Evolutionary conservation across 257 asterid genomes (phyloP).

Genomic region (Ajuga chamaepitys): DNA sequence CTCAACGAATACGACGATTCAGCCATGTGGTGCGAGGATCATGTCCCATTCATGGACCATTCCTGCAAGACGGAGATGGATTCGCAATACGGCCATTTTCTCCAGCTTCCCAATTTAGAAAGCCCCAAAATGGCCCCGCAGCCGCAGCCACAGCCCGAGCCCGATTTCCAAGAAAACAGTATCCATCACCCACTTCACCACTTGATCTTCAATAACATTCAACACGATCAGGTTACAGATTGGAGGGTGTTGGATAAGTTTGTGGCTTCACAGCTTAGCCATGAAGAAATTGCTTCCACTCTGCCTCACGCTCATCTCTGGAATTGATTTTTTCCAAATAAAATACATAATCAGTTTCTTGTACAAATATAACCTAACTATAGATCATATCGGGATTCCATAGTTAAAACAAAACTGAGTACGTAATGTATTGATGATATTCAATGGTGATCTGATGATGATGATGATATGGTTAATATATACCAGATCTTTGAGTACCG

Average conservation of each 20-base stretch:
- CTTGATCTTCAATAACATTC: conserved; percentile 11
- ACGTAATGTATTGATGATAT: too few relatives aligned
- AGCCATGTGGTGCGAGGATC: conserved; percentile 82
- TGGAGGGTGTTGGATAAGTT: conserved; percentile 85
- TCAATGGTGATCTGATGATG: too few relatives aligned
- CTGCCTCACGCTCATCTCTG: too few relatives aligned
- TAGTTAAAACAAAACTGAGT: too few relatives aligned
- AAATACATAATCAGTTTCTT: too few relatives aligned
- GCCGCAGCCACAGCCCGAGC: conserved; percentile 22
- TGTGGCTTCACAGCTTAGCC: conserved; percentile 85
- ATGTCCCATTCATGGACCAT: conserved; percentile 50
- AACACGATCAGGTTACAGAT: conserved; percentile 54
- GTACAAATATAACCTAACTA: too few relatives aligned
- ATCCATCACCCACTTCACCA: conserved; percentile 27
- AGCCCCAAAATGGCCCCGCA: conserved; percentile 45
- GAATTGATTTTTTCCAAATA: too few relatives aligned
- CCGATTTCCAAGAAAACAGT: conserved; percentile 20
- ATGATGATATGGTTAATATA: too few relatives aligned
- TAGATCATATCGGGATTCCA: too few relatives aligned
- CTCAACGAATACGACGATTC: conserved; percentile 63
- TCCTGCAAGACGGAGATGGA: conserved; percentile 53
- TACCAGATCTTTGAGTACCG: too few relatives aligned
- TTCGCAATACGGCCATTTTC: conserved; percentile 42
- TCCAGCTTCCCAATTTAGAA: conserved; percentile 65
- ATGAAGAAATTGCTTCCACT: conserved; percentile 47